Evolutionary conservation across 1,139 yeast species (phyloP).

Genomic region (Taiozyma sp.): DNA sequence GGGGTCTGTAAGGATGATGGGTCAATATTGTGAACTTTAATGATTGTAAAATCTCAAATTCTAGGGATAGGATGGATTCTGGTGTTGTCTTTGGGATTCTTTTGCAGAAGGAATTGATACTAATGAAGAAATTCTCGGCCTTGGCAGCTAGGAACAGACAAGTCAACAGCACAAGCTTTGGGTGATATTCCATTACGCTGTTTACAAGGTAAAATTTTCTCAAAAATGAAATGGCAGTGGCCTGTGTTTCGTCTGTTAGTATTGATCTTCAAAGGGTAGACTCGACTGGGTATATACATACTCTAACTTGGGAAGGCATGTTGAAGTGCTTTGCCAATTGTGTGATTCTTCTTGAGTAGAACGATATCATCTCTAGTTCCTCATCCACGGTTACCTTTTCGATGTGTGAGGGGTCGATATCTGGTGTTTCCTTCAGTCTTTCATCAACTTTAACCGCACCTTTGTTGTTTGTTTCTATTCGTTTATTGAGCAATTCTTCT

Average conservation of each 20-base stretch:
- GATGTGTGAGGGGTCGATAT: slow-evolving; percentile 34
- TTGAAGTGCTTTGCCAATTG: slow-evolving; percentile 53
- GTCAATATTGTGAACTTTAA: slow-evolving; percentile 76
- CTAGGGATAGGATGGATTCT: slow-evolving; percentile 69
- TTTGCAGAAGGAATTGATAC: slow-evolving; percentile 76
- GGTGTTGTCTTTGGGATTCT: slow-evolving; percentile 61
- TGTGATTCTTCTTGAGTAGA: slow-evolving; percentile 67
- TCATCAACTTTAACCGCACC: slow-evolving; percentile 43
- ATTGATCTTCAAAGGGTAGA: neutral
- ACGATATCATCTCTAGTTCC: slow-evolving; percentile 61
- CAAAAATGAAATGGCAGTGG: slow-evolving; percentile 84
- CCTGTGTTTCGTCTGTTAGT: slow-evolving; percentile 28
- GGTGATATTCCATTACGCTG: slow-evolving; percentile 83
- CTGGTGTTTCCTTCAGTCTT: slow-evolving; percentile 31
- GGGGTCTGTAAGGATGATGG: slow-evolving; percentile 83
- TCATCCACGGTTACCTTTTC: slow-evolving; percentile 60
- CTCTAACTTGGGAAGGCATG: slow-evolving; percentile 58
- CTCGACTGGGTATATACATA: slow-evolving; percentile 5
- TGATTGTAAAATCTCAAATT: slow-evolving; percentile 70
- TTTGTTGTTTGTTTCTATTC: slow-evolving; percentile 45
- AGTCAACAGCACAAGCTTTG: slow-evolving; percentile 77
- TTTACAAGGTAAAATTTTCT: slow-evolving; percentile 74
- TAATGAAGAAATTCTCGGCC: slow-evolving; percentile 84
- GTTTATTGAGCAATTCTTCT: slow-evolving; percentile 44
- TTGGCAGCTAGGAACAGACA: slow-evolving; percentile 90